A percentile compares a stretch with the other conserved stretches of the same genome.
Conservation (phyloP, 2,329 filamentous ascomycete species). For the Pestalotiopsis sp. region DNA sequence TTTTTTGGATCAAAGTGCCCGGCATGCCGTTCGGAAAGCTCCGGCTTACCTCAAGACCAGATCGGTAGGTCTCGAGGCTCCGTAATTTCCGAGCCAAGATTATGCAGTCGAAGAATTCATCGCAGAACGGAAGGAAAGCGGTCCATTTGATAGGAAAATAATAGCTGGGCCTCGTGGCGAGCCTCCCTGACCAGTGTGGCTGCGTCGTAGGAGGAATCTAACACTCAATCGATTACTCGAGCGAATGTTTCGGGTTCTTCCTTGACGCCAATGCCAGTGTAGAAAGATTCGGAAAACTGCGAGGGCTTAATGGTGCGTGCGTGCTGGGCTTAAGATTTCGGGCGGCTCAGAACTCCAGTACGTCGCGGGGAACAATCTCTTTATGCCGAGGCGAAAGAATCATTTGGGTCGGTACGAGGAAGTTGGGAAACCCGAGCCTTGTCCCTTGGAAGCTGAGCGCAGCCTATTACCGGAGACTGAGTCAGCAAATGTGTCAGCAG, state of each 20-base stretch:
- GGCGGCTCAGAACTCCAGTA: slow-evolving; percentile 22
- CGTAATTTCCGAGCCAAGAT: slow-evolving; percentile 34
- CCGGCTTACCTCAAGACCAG: slow-evolving; percentile 10
- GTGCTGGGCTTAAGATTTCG: slow-evolving; percentile 16
- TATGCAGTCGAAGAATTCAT: slow-evolving; percentile 36
- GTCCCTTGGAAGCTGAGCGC: slow-evolving; percentile 78
- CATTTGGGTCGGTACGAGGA: slow-evolving; percentile 46
- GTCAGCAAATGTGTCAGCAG: slow-evolving; percentile 79
- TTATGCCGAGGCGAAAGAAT: slow-evolving; percentile 26
- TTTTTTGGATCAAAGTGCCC: slow-evolving; percentile 32
- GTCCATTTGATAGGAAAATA: slow-evolving; percentile 34
- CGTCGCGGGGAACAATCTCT: slow-evolving; percentile 11
- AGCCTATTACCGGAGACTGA: slow-evolving; percentile 86
- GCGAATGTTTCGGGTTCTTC: slow-evolving; percentile 10
- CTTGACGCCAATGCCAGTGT: slow-evolving; percentile 7
- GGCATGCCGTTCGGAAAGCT: slow-evolving; percentile 41
- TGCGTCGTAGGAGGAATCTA: background rate
- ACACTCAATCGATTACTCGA: background rate
- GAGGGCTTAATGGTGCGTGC: slow-evolving; percentile 16
- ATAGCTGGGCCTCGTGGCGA: slow-evolving; percentile 3
- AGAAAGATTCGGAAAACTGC: background rate
- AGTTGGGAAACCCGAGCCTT: slow-evolving; percentile 42
- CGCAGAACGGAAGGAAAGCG: slow-evolving; percentile 40
- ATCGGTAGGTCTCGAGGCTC: slow-evolving; percentile 20
- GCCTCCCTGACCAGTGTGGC: background rate